Conservation (phyloP, 257 asterid species). For the Cynanchum wilfordii region DNA sequence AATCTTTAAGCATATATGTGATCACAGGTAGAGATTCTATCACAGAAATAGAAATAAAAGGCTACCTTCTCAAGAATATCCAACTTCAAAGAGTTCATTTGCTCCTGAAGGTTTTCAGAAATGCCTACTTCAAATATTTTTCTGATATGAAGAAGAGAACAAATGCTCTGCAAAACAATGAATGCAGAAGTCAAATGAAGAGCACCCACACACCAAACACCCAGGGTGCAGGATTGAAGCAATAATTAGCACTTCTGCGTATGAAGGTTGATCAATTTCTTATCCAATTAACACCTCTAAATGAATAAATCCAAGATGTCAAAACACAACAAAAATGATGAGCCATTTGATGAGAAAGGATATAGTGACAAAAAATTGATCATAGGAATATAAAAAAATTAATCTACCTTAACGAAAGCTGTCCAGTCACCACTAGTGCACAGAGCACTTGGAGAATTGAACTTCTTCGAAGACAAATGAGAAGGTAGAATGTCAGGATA, state of each 20-base stretch:
- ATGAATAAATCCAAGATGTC: not conserved
- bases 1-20: slow-evolving; percentile 5
- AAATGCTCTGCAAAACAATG: slow-evolving; percentile 55
- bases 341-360: not conserved
- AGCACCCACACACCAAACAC: slow-evolving; percentile 4
- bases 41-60: not conserved
- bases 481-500: slow-evolving; percentile 10
- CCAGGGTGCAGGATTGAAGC: slow-evolving; percentile 1
- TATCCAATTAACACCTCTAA: slow-evolving; percentile 1
- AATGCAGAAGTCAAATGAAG: slow-evolving; percentile 6
- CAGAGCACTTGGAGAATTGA: slow-evolving; percentile 85
- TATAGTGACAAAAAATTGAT: not conserved
- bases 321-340: not conserved
- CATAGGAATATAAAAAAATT: not conserved
- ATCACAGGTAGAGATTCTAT: not conserved
- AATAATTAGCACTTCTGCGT: not conserved
- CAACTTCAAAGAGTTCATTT: slow-evolving; percentile 54
- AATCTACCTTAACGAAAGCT: slow-evolving; percentile 80
- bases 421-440: slow-evolving; percentile 84
- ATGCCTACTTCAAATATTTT: slow-evolving; percentile 90
- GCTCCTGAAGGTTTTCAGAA: slow-evolving; percentile 69
- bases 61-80: slow-evolving; percentile 74
- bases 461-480: slow-evolving; percentile 52
- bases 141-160: slow-evolving; percentile 81
- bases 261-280: not conserved